Conservation (phyloP, 1,139 yeast species). For the Candida gigantensis region DNA sequence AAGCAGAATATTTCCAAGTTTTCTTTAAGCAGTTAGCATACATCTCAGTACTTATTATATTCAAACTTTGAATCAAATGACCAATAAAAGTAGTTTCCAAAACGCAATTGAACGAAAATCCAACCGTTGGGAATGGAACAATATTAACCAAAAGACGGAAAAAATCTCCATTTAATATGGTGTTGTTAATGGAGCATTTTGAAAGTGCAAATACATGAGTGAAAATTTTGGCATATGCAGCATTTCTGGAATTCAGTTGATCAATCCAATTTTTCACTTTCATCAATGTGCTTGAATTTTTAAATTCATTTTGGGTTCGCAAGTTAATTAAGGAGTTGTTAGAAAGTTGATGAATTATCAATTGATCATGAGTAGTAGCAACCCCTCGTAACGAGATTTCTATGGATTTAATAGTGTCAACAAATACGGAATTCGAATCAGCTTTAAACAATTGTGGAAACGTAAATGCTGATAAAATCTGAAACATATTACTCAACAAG, state of each 20-base stretch:
- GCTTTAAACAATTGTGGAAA: conserved; percentile 44
- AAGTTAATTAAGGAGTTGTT: conserved; percentile 59
- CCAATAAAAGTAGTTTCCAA: conserved; percentile 44
- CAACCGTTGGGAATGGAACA: conserved; percentile 43
- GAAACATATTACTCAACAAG: conserved; percentile 38
- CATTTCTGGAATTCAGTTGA: conserved; percentile 25
- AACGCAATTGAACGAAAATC: conserved; percentile 40
- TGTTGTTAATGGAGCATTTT: conserved; percentile 23
- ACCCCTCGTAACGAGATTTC: conserved; percentile 71
- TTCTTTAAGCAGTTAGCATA: conserved; percentile 24
- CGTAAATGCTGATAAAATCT: conserved; percentile 35
- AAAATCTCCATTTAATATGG: conserved; percentile 50
- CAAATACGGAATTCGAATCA: conserved; percentile 39
- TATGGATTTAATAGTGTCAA: conserved; percentile 59
- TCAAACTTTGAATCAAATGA: conserved; percentile 35
- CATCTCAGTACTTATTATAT: conserved; percentile 27
- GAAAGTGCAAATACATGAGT: conserved; percentile 39
- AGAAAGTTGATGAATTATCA: conserved; percentile 59
- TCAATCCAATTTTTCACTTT: conserved; percentile 32
- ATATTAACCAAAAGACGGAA: conserved; percentile 53
- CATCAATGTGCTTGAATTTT: conserved; percentile 37
- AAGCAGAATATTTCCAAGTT: conserved; percentile 24
- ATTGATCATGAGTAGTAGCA: conserved; percentile 31
- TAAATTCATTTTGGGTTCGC: conserved; percentile 52
- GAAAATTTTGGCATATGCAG: conserved; percentile 34